phyloP scores from a whole-genome alignment of 768 basidiomycete genomes.

The Cystofilobasidium capitatum region DNA sequence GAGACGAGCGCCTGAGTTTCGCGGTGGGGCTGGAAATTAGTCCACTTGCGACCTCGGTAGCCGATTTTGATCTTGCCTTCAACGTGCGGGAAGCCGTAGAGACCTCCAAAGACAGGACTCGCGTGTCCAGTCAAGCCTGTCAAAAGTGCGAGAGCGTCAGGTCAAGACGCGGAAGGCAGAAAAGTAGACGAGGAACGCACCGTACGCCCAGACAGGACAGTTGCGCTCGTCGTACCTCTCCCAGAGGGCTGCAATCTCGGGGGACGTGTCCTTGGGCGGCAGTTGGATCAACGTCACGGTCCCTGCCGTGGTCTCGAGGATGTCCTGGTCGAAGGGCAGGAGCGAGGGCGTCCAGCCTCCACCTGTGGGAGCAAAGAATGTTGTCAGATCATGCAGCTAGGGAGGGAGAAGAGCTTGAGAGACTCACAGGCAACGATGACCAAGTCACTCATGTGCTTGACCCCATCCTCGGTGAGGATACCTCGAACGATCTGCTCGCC shows the following conservation, averaged over 20 bases:
- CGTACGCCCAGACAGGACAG: conserved; percentile 31
- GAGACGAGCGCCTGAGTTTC: conserved; percentile 26
- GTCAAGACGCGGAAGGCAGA: too few relatives aligned
- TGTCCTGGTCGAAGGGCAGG: conserved; percentile 24
- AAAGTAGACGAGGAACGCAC: not conserved
- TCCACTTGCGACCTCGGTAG: conserved; percentile 32
- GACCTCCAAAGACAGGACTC: conserved; percentile 24
- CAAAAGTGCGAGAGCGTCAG: too few relatives aligned
- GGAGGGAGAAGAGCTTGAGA: not conserved
- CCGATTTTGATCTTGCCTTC: conserved; percentile 30
- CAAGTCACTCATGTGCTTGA: conserved; percentile 27
- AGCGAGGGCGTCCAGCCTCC: conserved; percentile 31
- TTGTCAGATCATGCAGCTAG: conserved; percentile 27
- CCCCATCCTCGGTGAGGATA: conserved; percentile 29
- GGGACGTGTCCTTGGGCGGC: conserved; percentile 30
- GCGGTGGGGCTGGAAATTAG: conserved; percentile 29
- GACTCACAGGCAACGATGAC: conserved; percentile 31
- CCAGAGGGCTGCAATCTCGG: conserved; percentile 16
- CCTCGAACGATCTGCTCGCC: conserved; percentile 21
- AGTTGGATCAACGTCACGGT: conserved; percentile 28
- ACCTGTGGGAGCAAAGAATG: conserved; percentile 13
- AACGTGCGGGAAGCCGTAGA: conserved; percentile 30
- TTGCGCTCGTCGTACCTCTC: conserved; percentile 2
- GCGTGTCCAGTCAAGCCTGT: conserved; percentile 26
- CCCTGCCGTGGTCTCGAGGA: conserved; percentile 31